A percentile compares a stretch with the other conserved stretches of the same genome.
Conservation (phyloP, 345 rosid species). For the Syzygium aromaticum region DNA sequence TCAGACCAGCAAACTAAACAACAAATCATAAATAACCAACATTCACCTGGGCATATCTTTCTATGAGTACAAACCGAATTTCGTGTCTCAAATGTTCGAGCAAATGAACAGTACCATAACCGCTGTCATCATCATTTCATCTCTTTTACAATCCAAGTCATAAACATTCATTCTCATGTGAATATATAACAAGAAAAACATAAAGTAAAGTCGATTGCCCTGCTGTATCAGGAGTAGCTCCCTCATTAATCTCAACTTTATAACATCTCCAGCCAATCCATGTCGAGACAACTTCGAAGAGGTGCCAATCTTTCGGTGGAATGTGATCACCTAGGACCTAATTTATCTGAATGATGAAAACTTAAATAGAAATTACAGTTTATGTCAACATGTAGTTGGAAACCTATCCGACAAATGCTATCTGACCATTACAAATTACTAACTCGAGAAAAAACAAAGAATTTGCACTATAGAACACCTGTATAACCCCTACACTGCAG, state of each 20-base stretch:
- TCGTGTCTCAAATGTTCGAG: not conserved
- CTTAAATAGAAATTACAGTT: not conserved
- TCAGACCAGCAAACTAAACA: not conserved
- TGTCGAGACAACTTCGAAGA: not conserved
- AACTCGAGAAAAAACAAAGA: not conserved
- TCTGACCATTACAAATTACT: not conserved
- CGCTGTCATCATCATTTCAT: not conserved
- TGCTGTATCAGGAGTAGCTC: not conserved
- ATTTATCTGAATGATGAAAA: not conserved
- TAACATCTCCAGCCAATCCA: not conserved
- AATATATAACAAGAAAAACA: conserved; percentile 1
- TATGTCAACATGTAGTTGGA: not conserved
- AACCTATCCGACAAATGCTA: not conserved
- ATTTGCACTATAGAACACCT: not conserved
- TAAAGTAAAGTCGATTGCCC: not conserved
- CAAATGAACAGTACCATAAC: not conserved
- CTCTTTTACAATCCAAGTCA: not conserved
- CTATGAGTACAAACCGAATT: not conserved
- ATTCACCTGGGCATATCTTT: not conserved
- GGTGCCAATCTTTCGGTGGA: not conserved
- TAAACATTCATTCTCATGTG: not conserved
- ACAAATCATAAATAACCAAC: not conserved
- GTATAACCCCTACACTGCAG: not conserved
- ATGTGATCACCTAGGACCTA: not conserved
- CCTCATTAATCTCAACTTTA: not conserved